Base-by-base conservation (phyloP, 257 asterid genomes). In the Thymus mandschuricus region DNA sequence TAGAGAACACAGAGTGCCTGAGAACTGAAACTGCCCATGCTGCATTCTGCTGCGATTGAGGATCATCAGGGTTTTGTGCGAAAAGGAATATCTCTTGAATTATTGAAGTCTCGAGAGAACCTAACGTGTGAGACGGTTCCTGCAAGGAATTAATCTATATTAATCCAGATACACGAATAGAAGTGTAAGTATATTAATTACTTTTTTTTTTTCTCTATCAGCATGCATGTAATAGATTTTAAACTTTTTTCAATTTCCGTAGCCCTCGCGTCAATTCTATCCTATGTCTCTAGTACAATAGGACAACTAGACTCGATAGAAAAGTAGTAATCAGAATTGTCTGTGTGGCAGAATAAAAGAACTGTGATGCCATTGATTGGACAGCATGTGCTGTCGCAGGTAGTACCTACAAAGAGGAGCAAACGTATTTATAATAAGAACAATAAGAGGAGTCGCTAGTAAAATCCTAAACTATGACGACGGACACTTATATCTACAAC, bases 11-110 rank as follows among this genome's bases (percentile, higher is more conserved):
- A 56, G 69, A 84, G 80, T 95, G 96, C 80, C 95, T 73, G 61
- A 95, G 98, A 83, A 86, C 87, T 31, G 97, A 89, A 76, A 89
- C 64, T 69, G 96, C 86, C 99, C 99, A 92, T 58, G 99, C 89
- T 50, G 96, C 99, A 83, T 80, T 78, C 69, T 92, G 87, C 80
- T 84, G 95, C 66, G 86, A 75, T 57, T 78, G 89, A 68, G 85
- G 86, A 73, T 89, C 95, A 80, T 82, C 84, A 76, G 93, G 80
- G 75, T 76, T 88, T 81, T 89, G 92, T 11, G 97, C 92, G 12
- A 80, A 75, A 50, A 91, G 95, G 83, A 91, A 95, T 43, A 89
- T 81, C 72, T 95, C 99, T 75, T 92, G 98, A 78, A 92, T 80
- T 72, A 86, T 57, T 61, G 91, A 76, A 12, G 88, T 89, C 91